phyloP scores from a whole-genome alignment of 345 rosid species.

The Rhizophora apiculata region DNA sequence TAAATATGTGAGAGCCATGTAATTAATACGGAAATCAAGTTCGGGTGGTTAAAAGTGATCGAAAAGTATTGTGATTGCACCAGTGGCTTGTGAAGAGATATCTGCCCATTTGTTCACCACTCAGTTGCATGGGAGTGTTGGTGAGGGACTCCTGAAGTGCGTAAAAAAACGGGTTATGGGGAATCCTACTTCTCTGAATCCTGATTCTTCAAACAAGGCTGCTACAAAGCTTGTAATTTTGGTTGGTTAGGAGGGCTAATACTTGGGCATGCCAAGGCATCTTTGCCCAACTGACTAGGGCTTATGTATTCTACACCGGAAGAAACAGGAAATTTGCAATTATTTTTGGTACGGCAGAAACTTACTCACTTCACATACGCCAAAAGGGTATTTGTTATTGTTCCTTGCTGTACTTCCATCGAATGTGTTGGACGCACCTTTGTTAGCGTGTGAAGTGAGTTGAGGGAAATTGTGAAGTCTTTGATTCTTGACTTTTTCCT shows the following conservation, averaged over 20 bases:
- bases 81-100: neutral
- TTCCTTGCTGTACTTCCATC: neutral
- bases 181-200: neutral
- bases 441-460: neutral
- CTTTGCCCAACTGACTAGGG: neutral
- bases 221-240: neutral
- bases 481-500: neutral
- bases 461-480: neutral
- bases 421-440: neutral
- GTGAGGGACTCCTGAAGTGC: neutral
- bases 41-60: neutral
- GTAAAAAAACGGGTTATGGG: neutral
- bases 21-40: conserved; percentile 2
- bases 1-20: conserved; percentile 19
- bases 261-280: neutral
- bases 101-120: neutral
- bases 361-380: neutral
- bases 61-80: neutral
- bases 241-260: neutral
- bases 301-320: neutral
- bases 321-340: neutral
- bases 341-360: too few species aligned
- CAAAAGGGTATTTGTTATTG: too few species aligned
- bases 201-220: neutral
- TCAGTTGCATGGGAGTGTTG: neutral